phyloP scores from a whole-genome alignment of 768 basidiomycete species.

The Lyophyllum atratum region DNA sequence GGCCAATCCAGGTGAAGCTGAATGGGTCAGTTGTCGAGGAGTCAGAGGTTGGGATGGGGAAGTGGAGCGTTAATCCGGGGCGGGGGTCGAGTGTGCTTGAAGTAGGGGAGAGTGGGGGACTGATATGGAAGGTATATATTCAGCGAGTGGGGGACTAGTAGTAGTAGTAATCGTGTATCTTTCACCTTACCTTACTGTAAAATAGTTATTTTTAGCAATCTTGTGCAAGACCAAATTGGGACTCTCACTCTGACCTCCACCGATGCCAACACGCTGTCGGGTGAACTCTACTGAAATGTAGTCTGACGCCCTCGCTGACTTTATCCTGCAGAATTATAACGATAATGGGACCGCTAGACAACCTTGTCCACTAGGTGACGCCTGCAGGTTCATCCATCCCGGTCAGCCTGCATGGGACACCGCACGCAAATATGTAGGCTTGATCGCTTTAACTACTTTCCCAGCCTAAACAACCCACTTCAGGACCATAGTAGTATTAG shows the following conservation, averaged over 20 bases:
- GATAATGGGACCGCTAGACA: constrained; percentile 19
- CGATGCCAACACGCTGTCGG: constrained; percentile 14
- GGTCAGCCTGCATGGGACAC: constrained; percentile 20
- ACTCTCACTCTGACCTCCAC: background rate
- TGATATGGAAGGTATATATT: constrained; percentile 71
- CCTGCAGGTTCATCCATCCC: constrained; percentile 28
- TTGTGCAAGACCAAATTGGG: background rate
- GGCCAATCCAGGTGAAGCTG: constrained; percentile 62
- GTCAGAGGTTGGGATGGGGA: constrained; percentile 44
- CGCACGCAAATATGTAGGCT: constrained; percentile 11
- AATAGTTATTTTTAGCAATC: constrained; percentile 9
- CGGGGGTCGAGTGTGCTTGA: constrained; percentile 66
- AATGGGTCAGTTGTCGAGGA: constrained; percentile 56
- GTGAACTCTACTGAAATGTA: constrained; percentile 7
- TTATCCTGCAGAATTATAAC: constrained; percentile 20
- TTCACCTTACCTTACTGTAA: constrained; percentile 10
- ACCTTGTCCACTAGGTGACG: constrained; percentile 12
- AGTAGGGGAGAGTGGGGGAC: constrained; percentile 69
- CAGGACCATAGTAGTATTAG: background rate
- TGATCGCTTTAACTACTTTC: background rate
- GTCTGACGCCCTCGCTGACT: background rate
- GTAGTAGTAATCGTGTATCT: background rate
- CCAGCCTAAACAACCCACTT: background rate
- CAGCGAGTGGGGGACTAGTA: constrained; percentile 39
- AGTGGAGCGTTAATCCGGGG: constrained; percentile 66